Conservation (phyloP, 495 filamentous ascomycete species). For the Penicillium simplicissimum region DNA sequence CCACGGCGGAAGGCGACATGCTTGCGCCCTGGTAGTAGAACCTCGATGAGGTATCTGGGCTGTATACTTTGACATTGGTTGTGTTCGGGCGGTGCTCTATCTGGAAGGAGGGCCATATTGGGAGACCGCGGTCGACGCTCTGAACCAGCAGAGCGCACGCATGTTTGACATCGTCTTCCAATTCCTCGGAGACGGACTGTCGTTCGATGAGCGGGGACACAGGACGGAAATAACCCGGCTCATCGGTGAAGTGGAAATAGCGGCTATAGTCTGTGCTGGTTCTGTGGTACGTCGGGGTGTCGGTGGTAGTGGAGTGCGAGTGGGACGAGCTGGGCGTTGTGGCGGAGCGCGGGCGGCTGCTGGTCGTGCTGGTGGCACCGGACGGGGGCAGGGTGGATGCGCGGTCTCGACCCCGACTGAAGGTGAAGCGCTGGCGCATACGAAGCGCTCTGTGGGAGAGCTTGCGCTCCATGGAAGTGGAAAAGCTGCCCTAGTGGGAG, state of each 20-base stretch:
- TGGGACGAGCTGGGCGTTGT: slow-evolving; percentile 21
- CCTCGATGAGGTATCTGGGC: neutral
- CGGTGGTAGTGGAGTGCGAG: neutral
- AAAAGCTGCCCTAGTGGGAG: neutral
- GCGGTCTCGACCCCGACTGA: slow-evolving; percentile 12
- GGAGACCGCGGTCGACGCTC: slow-evolving; percentile 29
- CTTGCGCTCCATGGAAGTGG: slow-evolving; percentile 28
- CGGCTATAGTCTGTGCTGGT: slow-evolving; percentile 6
- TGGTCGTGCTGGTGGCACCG: slow-evolving; percentile 7
- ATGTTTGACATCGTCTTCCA: slow-evolving; percentile 27
- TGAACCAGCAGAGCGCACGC: slow-evolving; percentile 27
- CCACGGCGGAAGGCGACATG: slow-evolving; percentile 4
- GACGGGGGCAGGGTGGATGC: slow-evolving; percentile 17
- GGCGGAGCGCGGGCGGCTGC: slow-evolving; percentile 26
- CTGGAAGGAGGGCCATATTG: slow-evolving; percentile 19
- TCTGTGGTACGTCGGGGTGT: slow-evolving; percentile 7
- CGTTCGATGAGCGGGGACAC: slow-evolving; percentile 23
- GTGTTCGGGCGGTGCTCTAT: neutral
- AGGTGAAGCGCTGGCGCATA: slow-evolving; percentile 29
- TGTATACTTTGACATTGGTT: slow-evolving; percentile 4
- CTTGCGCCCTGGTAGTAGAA: neutral
- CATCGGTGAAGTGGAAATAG: slow-evolving; percentile 27
- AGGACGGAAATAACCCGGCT: slow-evolving; percentile 26
- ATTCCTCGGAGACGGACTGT: slow-evolving; percentile 24
- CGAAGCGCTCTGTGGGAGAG: slow-evolving; percentile 26